Percentiles rank a stretch among this genome's conserved stretches.
Evolutionary conservation across 2,329 filamentous ascomycete species (phyloP).

Genomic region (Scedosporium apiospermum): DNA sequence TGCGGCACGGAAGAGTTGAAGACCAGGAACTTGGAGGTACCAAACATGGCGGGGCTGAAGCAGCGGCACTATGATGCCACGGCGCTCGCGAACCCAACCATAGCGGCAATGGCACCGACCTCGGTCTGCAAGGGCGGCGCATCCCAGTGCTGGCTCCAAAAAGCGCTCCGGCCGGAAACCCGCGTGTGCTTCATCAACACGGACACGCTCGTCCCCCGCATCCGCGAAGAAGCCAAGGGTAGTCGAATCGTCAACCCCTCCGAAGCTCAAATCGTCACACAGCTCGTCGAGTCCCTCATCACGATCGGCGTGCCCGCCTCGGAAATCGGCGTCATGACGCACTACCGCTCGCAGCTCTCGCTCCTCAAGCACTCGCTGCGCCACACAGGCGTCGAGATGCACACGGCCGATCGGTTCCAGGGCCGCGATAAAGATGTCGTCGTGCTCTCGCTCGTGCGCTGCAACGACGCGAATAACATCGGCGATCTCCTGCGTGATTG

Average conservation of each 20-base stretch:
- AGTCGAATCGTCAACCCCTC: slow-evolving; percentile 79
- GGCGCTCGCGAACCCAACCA: slow-evolving; percentile 16
- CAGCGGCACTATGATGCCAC: slow-evolving; percentile 47
- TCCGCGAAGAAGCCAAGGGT: slow-evolving; percentile 66
- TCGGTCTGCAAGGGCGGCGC: slow-evolving; percentile 25
- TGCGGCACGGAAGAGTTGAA: slow-evolving; percentile 77
- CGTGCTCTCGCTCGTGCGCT: slow-evolving; percentile 77
- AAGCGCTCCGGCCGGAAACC: slow-evolving; percentile 57
- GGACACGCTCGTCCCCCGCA: slow-evolving; percentile 55
- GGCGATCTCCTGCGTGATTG: slow-evolving; percentile 88
- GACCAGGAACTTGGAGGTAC: slow-evolving; percentile 56
- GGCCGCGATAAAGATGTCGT: slow-evolving; percentile 92
- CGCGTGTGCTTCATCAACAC: slow-evolving; percentile 88
- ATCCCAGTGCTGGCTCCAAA: slow-evolving; percentile 65
- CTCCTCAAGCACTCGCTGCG: slow-evolving; percentile 67
- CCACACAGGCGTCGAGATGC: slow-evolving; percentile 68
- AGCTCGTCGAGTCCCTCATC: slow-evolving; percentile 73
- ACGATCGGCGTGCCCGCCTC: slow-evolving; percentile 61
- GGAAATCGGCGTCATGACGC: slow-evolving; percentile 90
- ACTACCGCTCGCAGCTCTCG: slow-evolving; percentile 87
- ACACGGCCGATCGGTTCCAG: slow-evolving; percentile 95
- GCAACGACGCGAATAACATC: slow-evolving; percentile 73
- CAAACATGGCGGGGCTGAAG: slow-evolving; percentile 51
- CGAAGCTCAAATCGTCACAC: slow-evolving; percentile 69
- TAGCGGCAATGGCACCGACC: background rate